Conservation (phyloP, 768 basidiomycete species). For the Tylopilus subfusipes region DNA sequence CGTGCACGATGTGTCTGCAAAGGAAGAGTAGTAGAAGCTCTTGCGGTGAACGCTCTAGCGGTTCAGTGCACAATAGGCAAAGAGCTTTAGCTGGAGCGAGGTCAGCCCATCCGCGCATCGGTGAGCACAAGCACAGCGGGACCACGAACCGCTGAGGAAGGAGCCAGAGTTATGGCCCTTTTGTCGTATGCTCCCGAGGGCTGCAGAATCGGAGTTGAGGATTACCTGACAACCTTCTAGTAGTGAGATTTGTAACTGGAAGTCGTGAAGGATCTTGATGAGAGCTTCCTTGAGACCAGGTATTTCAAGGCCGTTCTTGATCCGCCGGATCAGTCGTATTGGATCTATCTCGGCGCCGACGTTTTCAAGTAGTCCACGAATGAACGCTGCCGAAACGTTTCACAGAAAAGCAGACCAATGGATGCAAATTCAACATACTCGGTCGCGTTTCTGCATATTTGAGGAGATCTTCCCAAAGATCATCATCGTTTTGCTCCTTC, state of each 20-base stretch:
- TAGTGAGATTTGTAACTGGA: conserved; percentile 89
- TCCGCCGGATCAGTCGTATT: conserved; percentile 87
- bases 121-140: not conserved
- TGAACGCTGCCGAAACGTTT: conserved; percentile 60
- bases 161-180: conserved; percentile 78
- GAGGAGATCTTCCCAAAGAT: conserved; percentile 96
- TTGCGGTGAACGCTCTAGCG: conserved; percentile 56
- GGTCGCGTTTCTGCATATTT: conserved; percentile 94
- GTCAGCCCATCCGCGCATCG: not conserved
- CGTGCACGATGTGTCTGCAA: conserved; percentile 87
- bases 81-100: conserved; percentile 47
- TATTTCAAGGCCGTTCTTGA: conserved; percentile 95
- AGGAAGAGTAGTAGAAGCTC: conserved; percentile 72
- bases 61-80: conserved; percentile 66
- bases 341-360: conserved; percentile 96
- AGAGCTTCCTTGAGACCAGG: conserved; percentile 91
- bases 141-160: conserved; percentile 61
- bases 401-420: not conserved
- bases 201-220: conserved; percentile 75
- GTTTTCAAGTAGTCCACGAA: conserved; percentile 91
- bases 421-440: conserved; percentile 40
- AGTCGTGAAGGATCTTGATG: conserved; percentile 96
- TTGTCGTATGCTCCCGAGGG: conserved; percentile 66
- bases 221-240: conserved; percentile 91
- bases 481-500: conserved; percentile 94